Evolutionary conservation across 75 land plant genomes (phyloP).

Genomic region (Selaginella tamariscina): DNA sequence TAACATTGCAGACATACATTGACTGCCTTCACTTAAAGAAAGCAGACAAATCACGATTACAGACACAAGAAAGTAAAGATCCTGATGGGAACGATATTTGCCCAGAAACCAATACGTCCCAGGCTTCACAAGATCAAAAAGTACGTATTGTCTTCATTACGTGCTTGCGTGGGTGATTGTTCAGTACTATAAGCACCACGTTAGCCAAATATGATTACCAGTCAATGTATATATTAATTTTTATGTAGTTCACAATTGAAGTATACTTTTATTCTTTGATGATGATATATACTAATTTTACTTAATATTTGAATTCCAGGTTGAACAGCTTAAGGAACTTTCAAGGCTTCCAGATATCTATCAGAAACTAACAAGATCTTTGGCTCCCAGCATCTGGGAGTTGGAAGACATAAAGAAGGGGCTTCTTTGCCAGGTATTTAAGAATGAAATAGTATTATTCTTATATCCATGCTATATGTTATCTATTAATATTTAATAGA

Average conservation of each 20-base stretch:
- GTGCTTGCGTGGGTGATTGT: no score
- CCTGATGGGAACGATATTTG: constrained; percentile 29
- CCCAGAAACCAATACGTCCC: constrained; percentile 27
- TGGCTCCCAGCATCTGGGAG: constrained; percentile 99
- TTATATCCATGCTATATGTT: no score
- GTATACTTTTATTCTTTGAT: no score
- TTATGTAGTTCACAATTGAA: no score
- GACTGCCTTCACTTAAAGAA: constrained; percentile 94
- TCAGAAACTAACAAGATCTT: constrained; percentile 68
- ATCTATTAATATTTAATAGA: no score
- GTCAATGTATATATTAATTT: no score
- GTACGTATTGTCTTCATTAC: constrained; percentile 23
- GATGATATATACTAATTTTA: no score
- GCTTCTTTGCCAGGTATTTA: constrained; percentile 82
- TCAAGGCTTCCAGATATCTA: constrained; percentile 79
- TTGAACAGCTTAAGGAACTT: constrained; percentile 65
- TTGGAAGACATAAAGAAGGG: constrained; percentile 96
- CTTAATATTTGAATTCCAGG: constrained; percentile 33
- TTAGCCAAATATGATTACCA: no score
- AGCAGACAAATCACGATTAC: constrained; percentile 79
- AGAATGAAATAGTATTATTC: neutral
- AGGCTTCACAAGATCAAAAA: constrained; percentile 46
- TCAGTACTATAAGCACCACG: no score
- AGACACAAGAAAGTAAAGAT: constrained; percentile 63
- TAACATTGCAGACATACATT: constrained; percentile 65